A percentile compares a stretch with the other conserved stretches of the same genome.
phyloP scores from a whole-genome alignment of 2,329 filamentous ascomycete genomes.

The Colletotrichum gloeosporioides region DNA sequence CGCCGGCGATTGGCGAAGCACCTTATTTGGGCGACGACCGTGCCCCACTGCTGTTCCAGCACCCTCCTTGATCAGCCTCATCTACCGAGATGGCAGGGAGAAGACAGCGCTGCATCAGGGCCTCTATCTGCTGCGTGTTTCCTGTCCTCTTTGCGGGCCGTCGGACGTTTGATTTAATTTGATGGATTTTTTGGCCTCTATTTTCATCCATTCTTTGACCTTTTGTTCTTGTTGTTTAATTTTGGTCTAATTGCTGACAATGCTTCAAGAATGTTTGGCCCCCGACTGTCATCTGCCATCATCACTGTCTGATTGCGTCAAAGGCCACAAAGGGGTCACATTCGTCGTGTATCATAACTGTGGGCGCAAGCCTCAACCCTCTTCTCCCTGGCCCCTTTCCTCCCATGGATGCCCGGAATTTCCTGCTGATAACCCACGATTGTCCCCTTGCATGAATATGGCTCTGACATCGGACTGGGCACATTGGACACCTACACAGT shows the following conservation, averaged over 20 bases:
- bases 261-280: neutral
- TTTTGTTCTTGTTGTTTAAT: neutral
- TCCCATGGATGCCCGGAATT: neutral
- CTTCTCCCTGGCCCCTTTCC: neutral
- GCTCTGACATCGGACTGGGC: slow-evolving; percentile 4
- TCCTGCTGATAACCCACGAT: slow-evolving; percentile 6
- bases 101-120: neutral
- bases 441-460: slow-evolving; percentile 16
- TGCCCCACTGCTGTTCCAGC: slow-evolving; percentile 13
- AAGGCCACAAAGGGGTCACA: neutral
- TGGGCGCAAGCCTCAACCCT: neutral
- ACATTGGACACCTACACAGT: neutral
- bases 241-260: neutral
- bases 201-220: neutral
- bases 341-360: neutral
- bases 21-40: neutral
- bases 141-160: neutral
- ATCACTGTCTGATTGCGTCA: neutral
- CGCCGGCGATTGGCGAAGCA: slow-evolving; percentile 8
- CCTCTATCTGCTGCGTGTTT: neutral
- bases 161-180: neutral
- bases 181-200: neutral
- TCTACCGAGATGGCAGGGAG: slow-evolving; percentile 16
- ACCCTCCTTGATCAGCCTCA: slow-evolving; percentile 5
- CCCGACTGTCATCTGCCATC: neutral